Evolutionary conservation across 1,284 basidiomycete species (phyloP), one percentile per base, ranked within the genome.

Genomic region (Prillingera fragicola): DNA sequence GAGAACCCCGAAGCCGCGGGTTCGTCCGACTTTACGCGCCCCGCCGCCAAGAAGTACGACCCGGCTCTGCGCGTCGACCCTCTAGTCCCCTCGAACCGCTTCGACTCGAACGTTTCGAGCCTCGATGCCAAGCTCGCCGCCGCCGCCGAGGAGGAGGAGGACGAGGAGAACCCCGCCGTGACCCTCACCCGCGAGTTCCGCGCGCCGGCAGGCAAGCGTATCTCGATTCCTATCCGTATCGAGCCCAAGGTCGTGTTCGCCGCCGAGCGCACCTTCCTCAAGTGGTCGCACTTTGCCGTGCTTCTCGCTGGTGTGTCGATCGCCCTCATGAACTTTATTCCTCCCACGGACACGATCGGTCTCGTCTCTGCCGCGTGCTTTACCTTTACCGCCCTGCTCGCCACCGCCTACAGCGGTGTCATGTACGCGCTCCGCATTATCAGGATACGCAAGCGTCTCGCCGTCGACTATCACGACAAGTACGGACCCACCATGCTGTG

Each of bases 211-310:
- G 94, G 94, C 15, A 97, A 96, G 75, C 80, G 81, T 54, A 91
- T 98, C 48, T 81, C 89, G 1, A 80, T 98, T 1, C 92, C 94
- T 26, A 84, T 98, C 25, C 81, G 94, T 40, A 80, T 98, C 45
- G 94, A 98, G 72, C 94, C 94, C 27, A 98, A 98, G 73, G 68
- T 71, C 33, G 95, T 95, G 66, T 98, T 97, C 68, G 94, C 94
- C 3, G 87, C 87, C 35, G 94, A 91, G 83, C 55, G 70, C 27
- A 72, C 70, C 2, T 72, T 72, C 60, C 52, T 71, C 38, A 87
- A 84, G 83, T 98, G 94, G 94, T 76, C 95, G 37, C 84, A 92
- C 66, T 91, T 88, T 60, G 82, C 86, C 1, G 87, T 97, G 48
- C 80, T 92, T 56, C 83, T 94, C 52, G 85, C 84, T 17, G 82